phyloP scores from a whole-genome alignment of 2,329 filamentous ascomycete genomes.

The Juglanconis juglandina region DNA sequence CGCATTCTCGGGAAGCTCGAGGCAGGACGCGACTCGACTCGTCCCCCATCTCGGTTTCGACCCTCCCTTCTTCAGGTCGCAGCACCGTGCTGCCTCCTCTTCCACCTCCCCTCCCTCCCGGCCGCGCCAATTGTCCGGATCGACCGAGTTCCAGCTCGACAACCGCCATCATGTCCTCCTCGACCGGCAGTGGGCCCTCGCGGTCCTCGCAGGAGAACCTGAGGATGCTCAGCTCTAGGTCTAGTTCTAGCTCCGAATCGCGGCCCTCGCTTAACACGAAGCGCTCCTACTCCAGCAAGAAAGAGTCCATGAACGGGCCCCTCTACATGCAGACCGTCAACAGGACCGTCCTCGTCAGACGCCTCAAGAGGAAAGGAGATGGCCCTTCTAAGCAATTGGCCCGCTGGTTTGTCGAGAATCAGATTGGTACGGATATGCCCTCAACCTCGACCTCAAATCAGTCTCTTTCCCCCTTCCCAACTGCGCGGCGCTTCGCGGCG shows the following conservation, averaged over 20 bases:
- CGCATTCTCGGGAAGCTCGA: constrained; percentile 1
- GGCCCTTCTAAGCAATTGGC: constrained; percentile 58
- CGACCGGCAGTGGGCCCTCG: constrained; percentile 1
- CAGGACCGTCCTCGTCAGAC: constrained; percentile 53
- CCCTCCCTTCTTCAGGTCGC: background rate
- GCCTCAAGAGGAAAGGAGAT: constrained; percentile 60
- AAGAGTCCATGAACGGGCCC: constrained; percentile 51
- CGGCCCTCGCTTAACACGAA: constrained; percentile 19
- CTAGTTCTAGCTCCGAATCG: constrained; percentile 11
- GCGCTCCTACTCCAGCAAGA: constrained; percentile 28
- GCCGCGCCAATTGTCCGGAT: constrained; percentile 1
- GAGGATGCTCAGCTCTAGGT: constrained; percentile 6
- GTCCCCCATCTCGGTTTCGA: background rate
- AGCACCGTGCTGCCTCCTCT: constrained; percentile 3
- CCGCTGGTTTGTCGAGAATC: constrained; percentile 72
- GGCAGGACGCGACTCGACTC: constrained; percentile 2
- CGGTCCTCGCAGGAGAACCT: constrained; percentile 7
- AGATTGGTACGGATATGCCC: constrained; percentile 61
- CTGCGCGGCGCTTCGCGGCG: background rate
- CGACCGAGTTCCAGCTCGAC: background rate
- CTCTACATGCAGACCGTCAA: constrained; percentile 54
- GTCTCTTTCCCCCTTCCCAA: background rate
- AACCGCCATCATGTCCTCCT: constrained; percentile 14
- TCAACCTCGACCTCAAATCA: background rate
- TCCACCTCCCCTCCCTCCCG: background rate